A percentile compares a stretch with the other conserved stretches of the same genome.
Evolutionary conservation across 1,284 basidiomycete genomes (phyloP).

Genomic region (Waitea zeae): DNA sequence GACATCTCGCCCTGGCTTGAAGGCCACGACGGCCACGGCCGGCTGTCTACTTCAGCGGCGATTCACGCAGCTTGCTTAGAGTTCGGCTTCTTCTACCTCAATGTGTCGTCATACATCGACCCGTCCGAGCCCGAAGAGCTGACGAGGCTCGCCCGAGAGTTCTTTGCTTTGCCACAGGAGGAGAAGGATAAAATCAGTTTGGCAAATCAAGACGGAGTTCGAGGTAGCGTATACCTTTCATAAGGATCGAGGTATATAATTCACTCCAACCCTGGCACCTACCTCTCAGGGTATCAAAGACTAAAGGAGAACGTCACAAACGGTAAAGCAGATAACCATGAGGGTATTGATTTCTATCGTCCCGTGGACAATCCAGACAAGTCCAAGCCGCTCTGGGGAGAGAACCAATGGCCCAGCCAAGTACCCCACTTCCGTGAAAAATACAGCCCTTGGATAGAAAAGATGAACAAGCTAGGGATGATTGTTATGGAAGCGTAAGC

Average conservation of each 20-base stretch:
- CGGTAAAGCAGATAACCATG: conserved; percentile 73
- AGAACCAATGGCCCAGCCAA: conserved; percentile 62
- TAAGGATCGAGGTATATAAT: background rate
- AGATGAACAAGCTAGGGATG: conserved; percentile 66
- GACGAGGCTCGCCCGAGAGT: conserved; percentile 40
- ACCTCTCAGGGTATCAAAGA: conserved; percentile 43
- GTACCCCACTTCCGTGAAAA: conserved; percentile 38
- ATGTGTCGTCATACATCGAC: conserved; percentile 40
- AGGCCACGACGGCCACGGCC: too few species aligned
- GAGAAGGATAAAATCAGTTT: conserved; percentile 60
- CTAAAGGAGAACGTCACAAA: conserved; percentile 73
- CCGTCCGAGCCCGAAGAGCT: conserved; percentile 48
- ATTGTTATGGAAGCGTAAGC: conserved; percentile 70
- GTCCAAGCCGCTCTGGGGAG: conserved; percentile 54
- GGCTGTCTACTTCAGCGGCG: conserved; percentile 31
- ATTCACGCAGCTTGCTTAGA: conserved; percentile 61
- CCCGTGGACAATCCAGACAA: conserved; percentile 55
- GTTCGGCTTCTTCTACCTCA: conserved; percentile 79
- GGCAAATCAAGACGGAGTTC: conserved; percentile 46
- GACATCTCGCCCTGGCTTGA: too few species aligned
- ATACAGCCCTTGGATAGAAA: conserved; percentile 58
- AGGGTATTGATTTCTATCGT: conserved; percentile 69
- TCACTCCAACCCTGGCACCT: background rate
- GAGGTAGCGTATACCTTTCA: conserved; percentile 40
- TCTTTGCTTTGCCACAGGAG: conserved; percentile 52